These are phyloP conservation scores for Globisporangium cylindrosporum DNA, from an alignment of 352 stramenopile species.

Conservation along the genomic window DNA sequence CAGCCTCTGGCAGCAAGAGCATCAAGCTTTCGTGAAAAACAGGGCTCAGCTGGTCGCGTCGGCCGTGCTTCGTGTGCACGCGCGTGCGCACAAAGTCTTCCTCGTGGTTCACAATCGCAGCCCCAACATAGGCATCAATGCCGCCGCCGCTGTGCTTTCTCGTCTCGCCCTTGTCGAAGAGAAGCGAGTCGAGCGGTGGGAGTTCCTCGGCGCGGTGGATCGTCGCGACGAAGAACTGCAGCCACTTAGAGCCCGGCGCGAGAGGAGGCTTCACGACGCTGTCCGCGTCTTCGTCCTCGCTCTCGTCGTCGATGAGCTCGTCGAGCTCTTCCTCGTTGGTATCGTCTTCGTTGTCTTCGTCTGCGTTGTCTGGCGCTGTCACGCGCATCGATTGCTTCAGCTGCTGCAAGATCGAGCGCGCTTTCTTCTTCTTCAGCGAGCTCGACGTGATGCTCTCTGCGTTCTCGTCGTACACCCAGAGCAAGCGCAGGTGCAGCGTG, in stretches of 20 bases:
- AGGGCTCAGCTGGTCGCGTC: slow-evolving; percentile 51
- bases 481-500: slow-evolving; percentile 47
- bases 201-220: slow-evolving; percentile 65
- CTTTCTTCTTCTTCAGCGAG: slow-evolving; percentile 48
- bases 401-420: slow-evolving; percentile 42
- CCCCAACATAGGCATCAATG: slow-evolving; percentile 69
- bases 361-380: slow-evolving; percentile 32
- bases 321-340: slow-evolving; percentile 41
- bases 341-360: slow-evolving; percentile 42
- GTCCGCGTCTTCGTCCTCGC: slow-evolving; percentile 31
- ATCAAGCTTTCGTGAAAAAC: slow-evolving; percentile 72
- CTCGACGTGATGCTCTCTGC: slow-evolving; percentile 38
- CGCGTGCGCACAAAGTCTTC: slow-evolving; percentile 58
- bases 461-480: slow-evolving; percentile 51
- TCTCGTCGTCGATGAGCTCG: slow-evolving; percentile 37
- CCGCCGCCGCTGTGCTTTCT: slow-evolving; percentile 45
- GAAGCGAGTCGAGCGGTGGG: slow-evolving; percentile 53
- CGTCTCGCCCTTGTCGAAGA: slow-evolving; percentile 46
- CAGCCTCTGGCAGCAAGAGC: slow-evolving; percentile 34
- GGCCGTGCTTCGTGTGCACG: slow-evolving; percentile 60
- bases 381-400: slow-evolving; percentile 50
- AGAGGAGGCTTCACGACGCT: slow-evolving; percentile 23
- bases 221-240: slow-evolving; percentile 56
- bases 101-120: slow-evolving; percentile 26
- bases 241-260: slow-evolving; percentile 36